These are phyloP conservation scores for Sporothrix mexicana DNA, from an alignment of 2,329 filamentous ascomycete species.

Conservation along the genomic window DNA sequence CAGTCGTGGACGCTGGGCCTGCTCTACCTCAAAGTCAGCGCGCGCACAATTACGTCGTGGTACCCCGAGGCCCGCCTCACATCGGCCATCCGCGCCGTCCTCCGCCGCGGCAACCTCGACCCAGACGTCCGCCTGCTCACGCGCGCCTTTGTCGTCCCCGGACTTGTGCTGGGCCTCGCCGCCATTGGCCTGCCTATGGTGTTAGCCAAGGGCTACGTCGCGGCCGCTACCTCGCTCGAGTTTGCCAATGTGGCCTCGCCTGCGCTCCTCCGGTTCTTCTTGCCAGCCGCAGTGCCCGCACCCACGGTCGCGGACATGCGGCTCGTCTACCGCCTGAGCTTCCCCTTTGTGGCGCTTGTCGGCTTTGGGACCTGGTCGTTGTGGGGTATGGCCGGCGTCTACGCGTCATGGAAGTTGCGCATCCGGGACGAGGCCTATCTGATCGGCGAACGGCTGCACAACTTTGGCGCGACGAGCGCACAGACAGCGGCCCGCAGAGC, in stretches of 20 bases:
- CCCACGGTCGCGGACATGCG: conserved; percentile 36
- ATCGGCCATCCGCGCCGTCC: conserved; percentile 73
- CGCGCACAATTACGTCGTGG: conserved; percentile 70
- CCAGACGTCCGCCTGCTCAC: conserved; percentile 82
- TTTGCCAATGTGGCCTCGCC: background rate
- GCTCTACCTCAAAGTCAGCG: conserved; percentile 82
- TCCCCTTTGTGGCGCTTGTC: conserved; percentile 67
- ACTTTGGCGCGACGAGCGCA: conserved; percentile 67
- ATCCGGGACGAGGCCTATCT: conserved; percentile 96
- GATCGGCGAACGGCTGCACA: conserved; percentile 92
- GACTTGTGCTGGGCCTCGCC: conserved; percentile 62
- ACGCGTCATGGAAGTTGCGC: conserved; percentile 76
- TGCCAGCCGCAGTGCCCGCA: conserved; percentile 40
- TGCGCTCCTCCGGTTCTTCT: background rate
- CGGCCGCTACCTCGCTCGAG: conserved; percentile 41
- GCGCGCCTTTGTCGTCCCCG: conserved; percentile 83
- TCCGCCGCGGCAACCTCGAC: conserved; percentile 75
- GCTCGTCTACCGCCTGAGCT: conserved; percentile 65
- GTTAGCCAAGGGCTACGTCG: conserved; percentile 60
- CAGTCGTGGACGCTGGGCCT: conserved; percentile 95
- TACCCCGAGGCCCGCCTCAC: conserved; percentile 74
- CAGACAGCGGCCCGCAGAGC: background rate
- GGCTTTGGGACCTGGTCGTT: conserved; percentile 53
- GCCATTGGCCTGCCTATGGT: conserved; percentile 70
- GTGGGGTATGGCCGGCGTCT: conserved; percentile 63